Percentiles rank a stretch among this genome's conserved stretches.
phyloP scores from a whole-genome alignment of 371 early-diverging fungal genomes.

The Lichtheimia corymbifera region DNA sequence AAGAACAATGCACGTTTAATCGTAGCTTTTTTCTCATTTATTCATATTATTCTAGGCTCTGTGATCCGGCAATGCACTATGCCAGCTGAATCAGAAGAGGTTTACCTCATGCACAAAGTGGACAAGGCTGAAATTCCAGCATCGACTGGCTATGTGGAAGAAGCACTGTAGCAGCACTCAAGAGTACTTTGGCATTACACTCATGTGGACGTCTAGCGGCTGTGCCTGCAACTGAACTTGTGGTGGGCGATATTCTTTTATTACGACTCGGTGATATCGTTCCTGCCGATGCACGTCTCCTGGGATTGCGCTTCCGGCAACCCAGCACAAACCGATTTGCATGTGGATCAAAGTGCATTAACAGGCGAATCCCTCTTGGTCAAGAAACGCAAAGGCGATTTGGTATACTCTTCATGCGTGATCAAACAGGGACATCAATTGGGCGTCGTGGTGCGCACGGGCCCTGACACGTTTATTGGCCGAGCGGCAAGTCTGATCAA shows the following conservation, averaged over 20 bases:
- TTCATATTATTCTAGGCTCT: no score
- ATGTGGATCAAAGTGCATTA: slow-evolving; percentile 94
- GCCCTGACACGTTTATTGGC: slow-evolving; percentile 88
- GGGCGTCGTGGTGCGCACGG: slow-evolving; percentile 88
- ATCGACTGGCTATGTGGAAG: slow-evolving; percentile 86
- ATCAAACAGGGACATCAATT: slow-evolving; percentile 90
- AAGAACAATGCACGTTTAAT: no score
- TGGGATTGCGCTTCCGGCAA: slow-evolving; percentile 86
- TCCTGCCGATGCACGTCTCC: slow-evolving; percentile 89
- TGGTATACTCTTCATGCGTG: slow-evolving; percentile 88
- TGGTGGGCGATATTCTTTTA: slow-evolving; percentile 89
- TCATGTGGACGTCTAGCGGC: slow-evolving; percentile 77
- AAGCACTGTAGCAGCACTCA: slow-evolving; percentile 86
- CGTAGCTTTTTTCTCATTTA: no score
- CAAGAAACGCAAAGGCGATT: slow-evolving; percentile 76
- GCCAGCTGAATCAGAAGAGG: no score
- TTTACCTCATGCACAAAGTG: no score
- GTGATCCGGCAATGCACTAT: no score
- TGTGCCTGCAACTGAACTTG: slow-evolving; percentile 76
- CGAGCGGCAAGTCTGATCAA: slow-evolving; percentile 88
- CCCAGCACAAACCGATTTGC: slow-evolving; percentile 71
- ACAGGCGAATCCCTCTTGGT: slow-evolving; percentile 95
- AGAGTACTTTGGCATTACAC: slow-evolving; percentile 82
- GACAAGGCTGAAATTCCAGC: no score
- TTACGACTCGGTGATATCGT: slow-evolving; percentile 93